Percentiles rank a stretch among this genome's conserved stretches.
Conservation (phyloP, 306 rosid species). For the Elaeagnus macrophylla region DNA sequence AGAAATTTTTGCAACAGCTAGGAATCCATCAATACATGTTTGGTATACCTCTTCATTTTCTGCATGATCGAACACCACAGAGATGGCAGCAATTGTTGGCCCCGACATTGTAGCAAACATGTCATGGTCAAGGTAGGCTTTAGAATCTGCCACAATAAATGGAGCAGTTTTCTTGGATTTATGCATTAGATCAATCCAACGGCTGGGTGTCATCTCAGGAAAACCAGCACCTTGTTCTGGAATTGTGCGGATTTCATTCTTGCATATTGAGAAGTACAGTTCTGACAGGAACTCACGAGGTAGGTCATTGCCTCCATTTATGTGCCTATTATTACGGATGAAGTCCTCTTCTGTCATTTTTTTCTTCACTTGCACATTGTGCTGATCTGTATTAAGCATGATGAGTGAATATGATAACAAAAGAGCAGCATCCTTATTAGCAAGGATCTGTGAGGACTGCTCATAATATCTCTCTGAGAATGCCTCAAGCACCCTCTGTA, state of each 20-base stretch:
- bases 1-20: conserved; percentile 91
- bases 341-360: conserved; percentile 99
- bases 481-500: conserved; percentile 98
- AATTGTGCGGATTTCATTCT: conserved; percentile 93
- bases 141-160: conserved; percentile 78
- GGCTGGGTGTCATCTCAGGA: conserved; percentile 95
- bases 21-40: conserved; percentile 92
- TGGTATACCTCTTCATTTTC: conserved; percentile 92
- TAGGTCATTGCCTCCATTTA: conserved; percentile 87
- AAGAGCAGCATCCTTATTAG: conserved; percentile 97
- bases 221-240: conserved; percentile 94
- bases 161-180: conserved; percentile 81
- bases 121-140: conserved; percentile 86
- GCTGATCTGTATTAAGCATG: conserved; percentile 97
- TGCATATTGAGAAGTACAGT: conserved; percentile 83
- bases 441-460: conserved; percentile 83
- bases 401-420: conserved; percentile 82
- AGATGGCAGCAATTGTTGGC: conserved; percentile 97
- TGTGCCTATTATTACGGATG: conserved; percentile 80
- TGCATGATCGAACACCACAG: conserved; percentile 96
- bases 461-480: conserved; percentile 98
- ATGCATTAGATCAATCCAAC: conserved; percentile 92
- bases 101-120: conserved; percentile 99
- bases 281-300: conserved; percentile 85
- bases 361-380: conserved; percentile 92